phyloP scores from a whole-genome alignment of 768 basidiomycete genomes.

The Hygrophoropsis aurantiaca region DNA sequence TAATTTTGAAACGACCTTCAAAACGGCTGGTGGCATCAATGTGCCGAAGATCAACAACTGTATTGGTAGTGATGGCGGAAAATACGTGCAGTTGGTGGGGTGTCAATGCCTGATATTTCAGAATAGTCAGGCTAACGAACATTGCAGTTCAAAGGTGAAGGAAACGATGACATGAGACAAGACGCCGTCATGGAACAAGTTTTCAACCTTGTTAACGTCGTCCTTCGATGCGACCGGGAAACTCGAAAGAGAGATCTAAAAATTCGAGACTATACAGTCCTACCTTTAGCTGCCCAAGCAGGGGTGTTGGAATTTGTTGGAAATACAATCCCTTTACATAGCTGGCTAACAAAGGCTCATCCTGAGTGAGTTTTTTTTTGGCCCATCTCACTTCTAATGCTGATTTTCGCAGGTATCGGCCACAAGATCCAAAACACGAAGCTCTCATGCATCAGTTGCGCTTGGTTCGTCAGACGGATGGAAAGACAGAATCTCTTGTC shows the following conservation, averaged over 20 bases:
- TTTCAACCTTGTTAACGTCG: slow-evolving; percentile 82
- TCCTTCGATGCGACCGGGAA: slow-evolving; percentile 72
- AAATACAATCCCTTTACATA: slow-evolving; percentile 64
- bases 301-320: slow-evolving; percentile 91
- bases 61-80: slow-evolving; percentile 59
- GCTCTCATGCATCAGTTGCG: slow-evolving; percentile 32
- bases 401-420: slow-evolving; percentile 56
- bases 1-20: slow-evolving; percentile 57
- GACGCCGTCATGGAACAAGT: slow-evolving; percentile 99
- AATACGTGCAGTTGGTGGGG: slow-evolving; percentile 82
- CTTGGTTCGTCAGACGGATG: slow-evolving; percentile 31
- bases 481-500: slow-evolving; percentile 29
- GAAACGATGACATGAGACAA: slow-evolving; percentile 89
- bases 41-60: slow-evolving; percentile 80
- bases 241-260: slow-evolving; percentile 70
- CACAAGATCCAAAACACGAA: slow-evolving; percentile 44
- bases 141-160: slow-evolving; percentile 88
- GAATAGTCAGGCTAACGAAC: not conserved
- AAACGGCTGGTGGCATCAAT: slow-evolving; percentile 75
- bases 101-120: not conserved
- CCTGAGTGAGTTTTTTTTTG: slow-evolving; percentile 39
- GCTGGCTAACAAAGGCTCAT: slow-evolving; percentile 69
- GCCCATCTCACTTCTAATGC: slow-evolving; percentile 1
- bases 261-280: slow-evolving; percentile 84
- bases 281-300: slow-evolving; percentile 77